A percentile compares a stretch with the other conserved stretches of the same genome.
phyloP scores from a whole-genome alignment of 345 rosid genomes.

The Syzygium grande region DNA sequence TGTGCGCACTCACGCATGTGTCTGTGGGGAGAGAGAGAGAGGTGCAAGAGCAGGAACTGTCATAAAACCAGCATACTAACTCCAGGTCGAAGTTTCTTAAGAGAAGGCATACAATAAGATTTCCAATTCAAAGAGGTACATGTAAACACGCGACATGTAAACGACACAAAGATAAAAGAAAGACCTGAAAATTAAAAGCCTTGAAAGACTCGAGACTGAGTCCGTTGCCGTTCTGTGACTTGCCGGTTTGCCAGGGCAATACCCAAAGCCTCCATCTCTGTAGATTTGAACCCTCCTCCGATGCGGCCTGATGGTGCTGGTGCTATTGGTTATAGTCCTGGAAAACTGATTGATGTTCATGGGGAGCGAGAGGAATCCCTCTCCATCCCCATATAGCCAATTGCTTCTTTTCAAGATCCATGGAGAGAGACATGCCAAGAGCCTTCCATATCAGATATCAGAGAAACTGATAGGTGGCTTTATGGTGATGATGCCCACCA shows the following conservation, averaged over 20 bases:
- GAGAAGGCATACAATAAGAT: background rate
- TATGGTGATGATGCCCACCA: background rate
- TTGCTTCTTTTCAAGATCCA: conserved; percentile 19
- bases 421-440: conserved; percentile 20
- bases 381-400: conserved; percentile 10
- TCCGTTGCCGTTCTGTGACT: conserved; percentile 61
- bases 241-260: conserved; percentile 52
- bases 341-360: conserved; percentile 27
- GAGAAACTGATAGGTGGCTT: conserved; percentile 19
- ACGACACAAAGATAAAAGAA: background rate
- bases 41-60: background rate
- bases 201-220: conserved; percentile 17
- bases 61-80: background rate
- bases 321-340: conserved; percentile 11
- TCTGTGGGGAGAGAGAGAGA: background rate
- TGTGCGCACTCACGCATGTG: background rate
- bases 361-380: background rate
- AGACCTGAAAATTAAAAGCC: background rate
- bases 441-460: conserved; percentile 24
- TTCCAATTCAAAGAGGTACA: background rate
- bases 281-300: background rate
- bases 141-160: background rate
- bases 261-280: conserved; percentile 12
- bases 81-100: background rate
- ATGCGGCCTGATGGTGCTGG: background rate